Conservation (phyloP, 2,329 filamentous ascomycete genomes). For the Alternaria ethzedia region DNA sequence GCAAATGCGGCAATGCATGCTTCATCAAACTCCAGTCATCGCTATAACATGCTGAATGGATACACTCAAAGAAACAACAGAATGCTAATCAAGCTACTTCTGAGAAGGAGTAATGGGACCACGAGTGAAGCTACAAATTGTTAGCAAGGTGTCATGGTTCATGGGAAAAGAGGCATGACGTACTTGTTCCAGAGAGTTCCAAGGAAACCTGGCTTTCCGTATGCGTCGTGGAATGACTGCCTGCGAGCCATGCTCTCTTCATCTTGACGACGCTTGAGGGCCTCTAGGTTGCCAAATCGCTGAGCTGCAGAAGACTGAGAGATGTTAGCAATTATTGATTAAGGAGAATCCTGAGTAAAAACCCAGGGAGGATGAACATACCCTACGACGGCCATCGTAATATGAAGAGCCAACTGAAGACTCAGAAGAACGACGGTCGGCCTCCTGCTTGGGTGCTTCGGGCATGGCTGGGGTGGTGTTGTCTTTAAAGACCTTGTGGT, state of each 20-base stretch:
- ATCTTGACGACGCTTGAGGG: slow-evolving; percentile 43
- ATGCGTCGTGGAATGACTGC: slow-evolving; percentile 42
- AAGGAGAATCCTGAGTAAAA: too few relatives aligned
- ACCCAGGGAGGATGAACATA: slow-evolving; percentile 1
- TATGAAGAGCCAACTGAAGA: slow-evolving; percentile 32
- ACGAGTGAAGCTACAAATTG: slow-evolving; percentile 38
- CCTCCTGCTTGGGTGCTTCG: slow-evolving; percentile 40
- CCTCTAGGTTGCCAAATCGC: slow-evolving; percentile 41
- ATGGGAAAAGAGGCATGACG: neutral
- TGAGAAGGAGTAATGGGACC: slow-evolving; percentile 21
- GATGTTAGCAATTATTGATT: slow-evolving; percentile 6
- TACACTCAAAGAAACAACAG: neutral
- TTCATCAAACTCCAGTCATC: neutral
- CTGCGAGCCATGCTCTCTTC: slow-evolving; percentile 35
- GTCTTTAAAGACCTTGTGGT: slow-evolving; percentile 40
- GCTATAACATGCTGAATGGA: neutral
- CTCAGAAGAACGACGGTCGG: slow-evolving; percentile 42
- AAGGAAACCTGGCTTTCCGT: slow-evolving; percentile 41
- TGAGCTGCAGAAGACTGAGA: slow-evolving; percentile 37
- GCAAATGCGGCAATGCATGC: neutral
- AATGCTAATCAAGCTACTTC: neutral
- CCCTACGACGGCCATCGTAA: slow-evolving; percentile 39
- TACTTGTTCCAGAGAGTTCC: slow-evolving; percentile 47
- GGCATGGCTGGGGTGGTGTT: slow-evolving; percentile 39
- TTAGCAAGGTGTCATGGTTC: slow-evolving; percentile 12